phyloP scores from a whole-genome alignment of 2,329 filamentous ascomycete genomes.

The Fusarium pseudocircinatum region DNA sequence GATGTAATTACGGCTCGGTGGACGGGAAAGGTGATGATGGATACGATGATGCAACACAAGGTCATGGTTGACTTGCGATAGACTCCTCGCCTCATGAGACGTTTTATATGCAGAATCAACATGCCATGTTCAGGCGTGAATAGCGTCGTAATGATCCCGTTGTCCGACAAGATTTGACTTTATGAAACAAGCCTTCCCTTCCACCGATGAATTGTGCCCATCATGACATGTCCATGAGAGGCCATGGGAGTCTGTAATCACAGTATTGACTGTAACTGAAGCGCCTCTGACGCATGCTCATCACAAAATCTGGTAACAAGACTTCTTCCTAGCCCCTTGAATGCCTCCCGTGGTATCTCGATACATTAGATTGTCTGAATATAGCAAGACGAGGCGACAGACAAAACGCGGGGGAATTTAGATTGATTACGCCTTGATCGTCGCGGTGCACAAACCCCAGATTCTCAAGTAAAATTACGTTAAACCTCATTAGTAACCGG shows the following conservation, averaged over 20 bases:
- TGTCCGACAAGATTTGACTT: not conserved
- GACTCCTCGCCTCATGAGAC: not conserved
- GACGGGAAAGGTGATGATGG: conserved; percentile 1
- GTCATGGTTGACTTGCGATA: not conserved
- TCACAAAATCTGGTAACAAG: not conserved
- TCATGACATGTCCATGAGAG: not conserved
- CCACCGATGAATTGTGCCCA: not conserved
- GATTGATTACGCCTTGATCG: not conserved
- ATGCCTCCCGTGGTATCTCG: not conserved
- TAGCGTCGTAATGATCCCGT: not conserved
- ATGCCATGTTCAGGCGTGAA: not conserved
- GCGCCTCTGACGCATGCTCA: not conserved
- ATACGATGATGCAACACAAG: not conserved
- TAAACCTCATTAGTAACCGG: not conserved
- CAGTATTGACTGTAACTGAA: not conserved
- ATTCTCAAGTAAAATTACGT: not conserved
- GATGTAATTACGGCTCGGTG: not conserved
- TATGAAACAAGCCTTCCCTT: conserved; percentile 16
- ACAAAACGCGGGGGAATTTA: not conserved
- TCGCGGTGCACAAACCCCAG: not conserved
- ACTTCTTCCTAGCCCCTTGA: not conserved
- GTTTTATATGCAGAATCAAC: not conserved
- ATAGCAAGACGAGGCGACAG: not conserved
- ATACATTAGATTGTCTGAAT: not conserved
- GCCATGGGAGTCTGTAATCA: not conserved